phyloP scores from a whole-genome alignment of 345 rosid genomes.

The Moricandia moricandioides region DNA sequence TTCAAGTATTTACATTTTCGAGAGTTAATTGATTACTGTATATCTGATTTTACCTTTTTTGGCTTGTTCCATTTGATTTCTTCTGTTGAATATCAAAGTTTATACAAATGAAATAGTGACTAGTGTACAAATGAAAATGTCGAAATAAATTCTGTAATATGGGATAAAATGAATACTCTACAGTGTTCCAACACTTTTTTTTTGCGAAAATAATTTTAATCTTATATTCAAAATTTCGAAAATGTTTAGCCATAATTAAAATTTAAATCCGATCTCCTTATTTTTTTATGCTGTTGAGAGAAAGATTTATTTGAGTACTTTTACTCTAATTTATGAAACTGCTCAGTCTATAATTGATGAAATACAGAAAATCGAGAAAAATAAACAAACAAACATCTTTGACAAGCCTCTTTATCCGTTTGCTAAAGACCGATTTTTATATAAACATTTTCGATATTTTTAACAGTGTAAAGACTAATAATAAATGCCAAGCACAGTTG shows the following conservation, averaged over 20 bases:
- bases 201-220: not conserved
- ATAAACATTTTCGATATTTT: not conserved
- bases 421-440: slow-evolving; percentile 12
- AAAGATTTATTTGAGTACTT: not conserved
- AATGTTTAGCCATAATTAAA: not conserved
- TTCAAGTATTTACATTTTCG: not conserved
- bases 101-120: not conserved
- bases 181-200: not conserved
- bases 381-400: not conserved
- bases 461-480: not conserved
- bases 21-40: not conserved
- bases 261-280: not conserved
- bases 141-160: not conserved
- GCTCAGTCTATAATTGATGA: not conserved
- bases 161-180: not conserved
- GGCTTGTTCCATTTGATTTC: not conserved
- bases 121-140: not conserved
- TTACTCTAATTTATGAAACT: not conserved
- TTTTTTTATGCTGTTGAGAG: not conserved
- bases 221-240: not conserved
- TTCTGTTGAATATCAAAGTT: not conserved
- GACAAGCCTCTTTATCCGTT: slow-evolving; percentile 9
- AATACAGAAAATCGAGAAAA: not conserved
- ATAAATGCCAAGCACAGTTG: slow-evolving; percentile 24
- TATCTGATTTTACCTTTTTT: not conserved